phyloP scores from a whole-genome alignment of 2,329 filamentous ascomycete species.

The Colletotrichum melonis region DNA sequence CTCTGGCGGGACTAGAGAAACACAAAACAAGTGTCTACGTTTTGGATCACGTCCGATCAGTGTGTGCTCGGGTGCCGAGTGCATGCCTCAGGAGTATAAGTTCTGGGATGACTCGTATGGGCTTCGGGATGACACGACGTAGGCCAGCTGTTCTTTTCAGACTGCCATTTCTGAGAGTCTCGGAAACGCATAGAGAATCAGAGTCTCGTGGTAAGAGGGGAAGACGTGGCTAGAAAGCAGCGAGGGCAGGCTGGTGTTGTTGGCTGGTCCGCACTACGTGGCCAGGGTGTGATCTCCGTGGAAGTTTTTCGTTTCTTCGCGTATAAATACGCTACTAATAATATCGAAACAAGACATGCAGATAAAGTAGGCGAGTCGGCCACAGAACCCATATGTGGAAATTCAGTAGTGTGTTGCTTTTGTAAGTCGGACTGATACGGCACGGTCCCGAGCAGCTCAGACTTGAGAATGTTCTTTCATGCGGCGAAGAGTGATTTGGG shows the following conservation, averaged over 20 bases:
- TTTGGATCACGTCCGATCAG: slow-evolving; percentile 26
- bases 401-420: neutral
- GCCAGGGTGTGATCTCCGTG: slow-evolving; percentile 3
- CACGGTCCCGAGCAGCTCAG: neutral
- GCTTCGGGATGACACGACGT: slow-evolving; percentile 27
- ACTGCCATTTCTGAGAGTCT: neutral
- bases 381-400: neutral
- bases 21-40: slow-evolving; percentile 23
- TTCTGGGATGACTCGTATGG: slow-evolving; percentile 21
- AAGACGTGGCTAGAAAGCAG: neutral
- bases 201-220: neutral
- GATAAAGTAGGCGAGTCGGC: neutral
- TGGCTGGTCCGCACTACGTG: neutral
- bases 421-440: neutral
- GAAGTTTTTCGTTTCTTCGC: slow-evolving; percentile 25
- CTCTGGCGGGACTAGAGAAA: slow-evolving; percentile 14
- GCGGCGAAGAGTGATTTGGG: neutral
- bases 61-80: neutral
- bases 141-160: slow-evolving; percentile 29
- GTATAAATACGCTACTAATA: neutral
- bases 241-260: neutral
- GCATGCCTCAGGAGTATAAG: neutral
- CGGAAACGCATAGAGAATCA: slow-evolving; percentile 3
- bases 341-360: slow-evolving; percentile 18
- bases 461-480: neutral